phyloP scores from a whole-genome alignment of 768 basidiomycete genomes.

The Suillus luteus region DNA sequence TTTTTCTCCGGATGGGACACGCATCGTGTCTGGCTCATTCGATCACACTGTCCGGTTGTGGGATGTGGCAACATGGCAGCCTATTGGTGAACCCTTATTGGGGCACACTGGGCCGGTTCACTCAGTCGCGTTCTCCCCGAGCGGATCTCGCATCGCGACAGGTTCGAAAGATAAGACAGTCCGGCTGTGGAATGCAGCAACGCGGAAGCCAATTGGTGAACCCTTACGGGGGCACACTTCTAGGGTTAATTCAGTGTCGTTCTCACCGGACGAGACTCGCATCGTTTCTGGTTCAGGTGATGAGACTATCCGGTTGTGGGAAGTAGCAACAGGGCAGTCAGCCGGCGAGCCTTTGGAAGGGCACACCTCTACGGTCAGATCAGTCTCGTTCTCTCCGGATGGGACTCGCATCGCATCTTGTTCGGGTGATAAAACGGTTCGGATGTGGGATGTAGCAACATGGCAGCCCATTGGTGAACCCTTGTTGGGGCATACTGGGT shows the following conservation, averaged over 20 bases:
- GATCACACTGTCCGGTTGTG: background rate
- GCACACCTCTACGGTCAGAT: fast-evolving
- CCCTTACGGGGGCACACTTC: background rate
- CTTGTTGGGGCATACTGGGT: background rate
- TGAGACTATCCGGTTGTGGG: background rate
- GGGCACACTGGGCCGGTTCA: background rate
- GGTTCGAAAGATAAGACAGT: background rate
- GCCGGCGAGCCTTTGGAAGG: background rate
- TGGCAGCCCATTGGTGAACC: background rate
- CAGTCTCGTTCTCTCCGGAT: background rate
- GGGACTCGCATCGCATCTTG: background rate
- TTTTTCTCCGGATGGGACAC: background rate
- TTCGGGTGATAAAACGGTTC: fast-evolving
- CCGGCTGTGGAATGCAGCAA: background rate
- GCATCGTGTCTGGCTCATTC: background rate
- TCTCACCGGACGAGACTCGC: no score
- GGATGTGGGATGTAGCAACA: background rate
- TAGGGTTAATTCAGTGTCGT: fast-evolving
- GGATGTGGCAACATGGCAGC: background rate
- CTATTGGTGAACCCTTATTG: background rate
- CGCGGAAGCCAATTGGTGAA: background rate
- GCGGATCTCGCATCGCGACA: background rate
- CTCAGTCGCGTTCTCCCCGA: background rate
- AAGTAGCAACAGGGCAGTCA: background rate
- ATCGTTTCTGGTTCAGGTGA: background rate